Conservation (phyloP, 345 rosid genomes). For the Gossypioides kirkii region DNA sequence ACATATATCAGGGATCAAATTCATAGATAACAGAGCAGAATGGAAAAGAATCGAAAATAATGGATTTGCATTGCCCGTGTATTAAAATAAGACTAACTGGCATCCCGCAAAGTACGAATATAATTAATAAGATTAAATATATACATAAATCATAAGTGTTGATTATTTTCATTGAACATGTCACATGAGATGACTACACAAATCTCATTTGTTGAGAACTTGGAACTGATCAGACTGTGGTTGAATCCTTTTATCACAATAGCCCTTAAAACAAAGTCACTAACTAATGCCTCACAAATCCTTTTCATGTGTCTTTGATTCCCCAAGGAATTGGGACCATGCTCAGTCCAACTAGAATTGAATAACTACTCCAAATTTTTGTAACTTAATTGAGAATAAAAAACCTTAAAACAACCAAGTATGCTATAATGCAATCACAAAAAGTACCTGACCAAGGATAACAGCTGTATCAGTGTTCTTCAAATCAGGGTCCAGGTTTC, state of each 20-base stretch:
- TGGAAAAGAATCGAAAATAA: background rate
- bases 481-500: constrained; percentile 61
- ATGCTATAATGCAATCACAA: background rate
- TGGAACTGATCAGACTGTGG: background rate
- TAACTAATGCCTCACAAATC: background rate
- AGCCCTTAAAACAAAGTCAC: background rate
- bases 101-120: background rate
- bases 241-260: background rate
- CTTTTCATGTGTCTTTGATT: background rate
- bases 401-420: background rate
- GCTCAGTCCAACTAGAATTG: background rate
- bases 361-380: background rate
- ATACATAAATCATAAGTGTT: background rate
- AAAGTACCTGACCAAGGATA: constrained; percentile 76
- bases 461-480: constrained; percentile 65
- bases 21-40: background rate
- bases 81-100: background rate
- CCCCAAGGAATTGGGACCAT: background rate
- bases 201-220: background rate
- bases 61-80: background rate
- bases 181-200: background rate
- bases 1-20: background rate
- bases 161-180: background rate
- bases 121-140: background rate
- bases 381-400: background rate